phyloP scores from a whole-genome alignment of 2,329 filamentous ascomycete genomes.

The Emydomyces testavorans region DNA sequence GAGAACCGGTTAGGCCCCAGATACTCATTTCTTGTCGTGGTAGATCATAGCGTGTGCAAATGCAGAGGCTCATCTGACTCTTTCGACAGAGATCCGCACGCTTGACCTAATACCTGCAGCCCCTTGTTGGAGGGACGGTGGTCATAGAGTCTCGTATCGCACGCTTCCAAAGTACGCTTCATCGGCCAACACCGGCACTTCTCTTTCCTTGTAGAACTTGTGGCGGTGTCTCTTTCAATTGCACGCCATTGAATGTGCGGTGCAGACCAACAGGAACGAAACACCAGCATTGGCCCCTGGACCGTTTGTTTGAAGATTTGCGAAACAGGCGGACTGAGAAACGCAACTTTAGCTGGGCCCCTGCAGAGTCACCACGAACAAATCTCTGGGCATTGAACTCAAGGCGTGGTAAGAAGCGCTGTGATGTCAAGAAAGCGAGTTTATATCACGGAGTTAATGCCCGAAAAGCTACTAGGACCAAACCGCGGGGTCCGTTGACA shows the following conservation, averaged over 20 bases:
- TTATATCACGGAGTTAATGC: conserved; percentile 10
- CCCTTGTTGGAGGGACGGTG: conserved; percentile 1
- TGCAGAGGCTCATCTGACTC: conserved; percentile 12
- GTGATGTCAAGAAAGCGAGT: conserved; percentile 7
- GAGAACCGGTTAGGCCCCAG: conserved; percentile 1
- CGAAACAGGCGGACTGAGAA: not conserved
- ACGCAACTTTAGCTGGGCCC: not conserved
- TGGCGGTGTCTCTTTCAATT: not conserved
- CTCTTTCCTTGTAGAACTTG: not conserved
- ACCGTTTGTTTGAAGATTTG: not conserved
- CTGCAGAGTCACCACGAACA: not conserved
- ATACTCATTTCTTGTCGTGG: conserved; percentile 6
- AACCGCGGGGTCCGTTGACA: conserved; percentile 11
- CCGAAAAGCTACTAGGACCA: conserved; percentile 8
- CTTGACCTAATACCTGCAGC: not conserved
- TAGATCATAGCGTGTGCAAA: conserved; percentile 1
- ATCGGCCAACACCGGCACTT: conserved; percentile 8
- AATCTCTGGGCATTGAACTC: conserved; percentile 4
- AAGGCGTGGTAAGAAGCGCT: not conserved
- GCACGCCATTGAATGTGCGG: not conserved
- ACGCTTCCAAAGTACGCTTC: not conserved
- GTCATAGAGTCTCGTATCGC: conserved; percentile 6
- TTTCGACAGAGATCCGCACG: not conserved
- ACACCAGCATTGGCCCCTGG: not conserved
- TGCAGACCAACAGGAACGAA: conserved; percentile 5